Conservation (phyloP, 2,329 filamentous ascomycete genomes). For the Xylariaceae sp. region DNA sequence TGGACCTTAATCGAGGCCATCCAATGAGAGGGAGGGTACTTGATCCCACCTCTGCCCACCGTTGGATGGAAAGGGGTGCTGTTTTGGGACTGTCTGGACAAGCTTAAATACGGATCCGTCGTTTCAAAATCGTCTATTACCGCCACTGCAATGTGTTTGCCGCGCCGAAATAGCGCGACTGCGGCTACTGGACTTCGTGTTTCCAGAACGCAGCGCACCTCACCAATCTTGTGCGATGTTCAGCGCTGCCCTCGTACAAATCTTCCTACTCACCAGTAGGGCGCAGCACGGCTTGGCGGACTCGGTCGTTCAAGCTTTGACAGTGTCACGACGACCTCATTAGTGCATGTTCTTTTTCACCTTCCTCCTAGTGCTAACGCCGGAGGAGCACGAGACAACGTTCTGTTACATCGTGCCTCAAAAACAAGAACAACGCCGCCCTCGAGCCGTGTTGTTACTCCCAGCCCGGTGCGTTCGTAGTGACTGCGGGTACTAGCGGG, state of each 20-base stretch:
- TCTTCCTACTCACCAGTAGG: too few species aligned
- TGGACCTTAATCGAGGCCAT: neutral
- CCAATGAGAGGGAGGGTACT: conserved; percentile 8
- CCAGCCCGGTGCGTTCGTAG: neutral
- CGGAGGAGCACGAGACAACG: too few species aligned
- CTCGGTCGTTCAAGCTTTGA: neutral
- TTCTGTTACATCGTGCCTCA: conserved; percentile 14
- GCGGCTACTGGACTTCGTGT: neutral
- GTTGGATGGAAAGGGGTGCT: neutral
- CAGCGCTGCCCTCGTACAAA: neutral
- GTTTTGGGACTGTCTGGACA: conserved; percentile 1
- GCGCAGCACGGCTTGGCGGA: neutral
- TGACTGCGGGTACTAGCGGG: neutral
- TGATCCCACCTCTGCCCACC: too few species aligned
- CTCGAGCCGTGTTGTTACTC: neutral
- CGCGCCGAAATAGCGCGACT: neutral
- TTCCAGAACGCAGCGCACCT: neutral
- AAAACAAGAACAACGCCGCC: conserved; percentile 2
- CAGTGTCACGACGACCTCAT: conserved; percentile 6
- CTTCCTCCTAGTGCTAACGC: too few species aligned
- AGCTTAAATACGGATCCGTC: neutral
- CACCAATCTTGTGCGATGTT: neutral
- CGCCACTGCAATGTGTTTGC: conserved; percentile 7
- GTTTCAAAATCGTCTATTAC: neutral
- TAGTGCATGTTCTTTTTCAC: neutral